Percentiles rank a stretch among this genome's conserved stretches.
These are phyloP conservation scores for Mycena maculata DNA, from an alignment of 768 basidiomycete genomes.

Conservation along the genomic window DNA sequence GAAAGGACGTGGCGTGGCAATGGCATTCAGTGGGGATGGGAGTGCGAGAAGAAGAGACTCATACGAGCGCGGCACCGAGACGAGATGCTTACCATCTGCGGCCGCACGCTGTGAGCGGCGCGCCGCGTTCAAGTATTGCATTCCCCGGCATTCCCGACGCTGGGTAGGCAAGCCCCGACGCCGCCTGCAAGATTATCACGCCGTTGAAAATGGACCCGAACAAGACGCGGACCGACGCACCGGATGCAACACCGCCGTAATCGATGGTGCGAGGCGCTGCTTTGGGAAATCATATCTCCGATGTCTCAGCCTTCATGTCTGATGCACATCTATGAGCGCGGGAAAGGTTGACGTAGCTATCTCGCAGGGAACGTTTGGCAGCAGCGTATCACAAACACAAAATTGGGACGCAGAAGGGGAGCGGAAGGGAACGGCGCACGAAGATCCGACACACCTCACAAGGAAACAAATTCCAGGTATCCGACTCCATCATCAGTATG, in stretches of 20 bases:
- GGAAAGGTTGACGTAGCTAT: background rate
- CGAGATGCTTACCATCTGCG: background rate
- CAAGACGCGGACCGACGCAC: background rate
- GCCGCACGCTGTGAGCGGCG: no score
- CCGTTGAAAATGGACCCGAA: background rate
- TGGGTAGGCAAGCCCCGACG: background rate
- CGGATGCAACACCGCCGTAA: constrained; percentile 10
- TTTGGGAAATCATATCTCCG: constrained; percentile 36
- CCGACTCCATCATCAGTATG: no score
- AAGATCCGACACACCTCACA: no score
- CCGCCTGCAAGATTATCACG: background rate
- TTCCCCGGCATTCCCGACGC: constrained; percentile 1
- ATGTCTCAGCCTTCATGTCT: no score
- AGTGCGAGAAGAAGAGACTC: background rate
- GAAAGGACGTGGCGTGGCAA: background rate
- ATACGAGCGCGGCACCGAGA: constrained; percentile 5
- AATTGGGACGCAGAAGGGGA: background rate
- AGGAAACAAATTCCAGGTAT: background rate
- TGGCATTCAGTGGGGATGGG: constrained; percentile 4
- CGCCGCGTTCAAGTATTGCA: no score
- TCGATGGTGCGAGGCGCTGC: constrained; percentile 14
- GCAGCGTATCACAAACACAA: no score
- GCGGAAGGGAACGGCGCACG: background rate
- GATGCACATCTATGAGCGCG: constrained; percentile 17
- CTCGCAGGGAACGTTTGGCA: no score